These are phyloP conservation scores for Epichloe scottii DNA, from an alignment of 2,329 filamentous ascomycete genomes.

Conservation along the genomic window DNA sequence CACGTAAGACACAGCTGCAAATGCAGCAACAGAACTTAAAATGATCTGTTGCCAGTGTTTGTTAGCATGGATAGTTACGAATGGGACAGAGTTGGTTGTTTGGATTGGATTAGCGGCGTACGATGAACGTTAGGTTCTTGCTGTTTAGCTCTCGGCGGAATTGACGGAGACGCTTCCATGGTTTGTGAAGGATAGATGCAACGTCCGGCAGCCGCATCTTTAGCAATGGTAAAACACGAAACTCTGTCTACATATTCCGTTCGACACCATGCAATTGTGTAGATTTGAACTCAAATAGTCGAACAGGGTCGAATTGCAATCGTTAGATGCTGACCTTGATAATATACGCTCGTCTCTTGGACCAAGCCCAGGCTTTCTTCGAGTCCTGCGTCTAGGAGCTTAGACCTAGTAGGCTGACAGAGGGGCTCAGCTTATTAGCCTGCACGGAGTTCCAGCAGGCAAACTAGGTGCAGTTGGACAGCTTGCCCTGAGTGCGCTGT, in stretches of 20 bases:
- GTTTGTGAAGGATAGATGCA: neutral
- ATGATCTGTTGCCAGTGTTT: neutral
- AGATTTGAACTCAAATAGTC: no score
- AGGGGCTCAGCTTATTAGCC: neutral
- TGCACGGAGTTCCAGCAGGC: neutral
- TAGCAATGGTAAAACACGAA: neutral
- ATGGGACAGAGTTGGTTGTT: neutral
- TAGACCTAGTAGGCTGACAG: neutral
- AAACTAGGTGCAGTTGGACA: no score
- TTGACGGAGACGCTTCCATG: neutral
- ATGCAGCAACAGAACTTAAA: neutral
- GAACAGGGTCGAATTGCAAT: neutral
- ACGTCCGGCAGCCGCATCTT: neutral
- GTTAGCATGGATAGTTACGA: neutral
- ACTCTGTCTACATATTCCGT: neutral
- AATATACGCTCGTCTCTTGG: no score
- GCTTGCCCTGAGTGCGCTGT: no score
- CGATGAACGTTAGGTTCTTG: slow-evolving; percentile 7
- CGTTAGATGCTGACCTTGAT: neutral
- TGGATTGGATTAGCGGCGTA: slow-evolving; percentile 2
- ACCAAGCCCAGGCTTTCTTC: neutral
- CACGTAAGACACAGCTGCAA: neutral
- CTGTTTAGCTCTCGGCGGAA: slow-evolving; percentile 3
- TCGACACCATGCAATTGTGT: neutral
- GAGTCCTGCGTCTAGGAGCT: neutral